Base-by-base conservation (phyloP, 2,329 filamentous ascomycete species). In the Aureobasidium vineae region DNA sequence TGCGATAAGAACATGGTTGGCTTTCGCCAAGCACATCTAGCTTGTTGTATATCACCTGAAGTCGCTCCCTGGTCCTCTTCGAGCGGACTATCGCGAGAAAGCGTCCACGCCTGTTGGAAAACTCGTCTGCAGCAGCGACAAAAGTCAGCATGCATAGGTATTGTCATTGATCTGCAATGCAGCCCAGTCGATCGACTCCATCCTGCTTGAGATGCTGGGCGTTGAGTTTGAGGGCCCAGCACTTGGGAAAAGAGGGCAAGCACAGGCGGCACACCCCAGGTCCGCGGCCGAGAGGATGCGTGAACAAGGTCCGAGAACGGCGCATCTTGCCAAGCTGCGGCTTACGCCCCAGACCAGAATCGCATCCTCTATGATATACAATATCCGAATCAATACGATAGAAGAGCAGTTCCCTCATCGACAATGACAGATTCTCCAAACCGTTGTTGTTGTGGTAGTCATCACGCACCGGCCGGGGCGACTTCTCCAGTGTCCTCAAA, bases 111-210 rank as follows among this genome's bases (percentile, higher is more conserved):
- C 5, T 38, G n/a, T 54, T 16, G 47, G 23, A 16, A 50, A 28
- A 11, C 4, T 13, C n/a, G 28, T 43, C 40, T 13, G 10, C 13
- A 31, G 36, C 10, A 47, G 26, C 8, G 11, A 36, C 10, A 36
- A 33, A 31, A 47, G 47, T 59, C 54, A 47, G 31, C 59, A 38
- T 31, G 45, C 57, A 49, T 38, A 8, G 23, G 28, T 16, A 26
- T 10, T 31, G 57, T n/a, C 57, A 26, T 63, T 50, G 59, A 63
- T 63, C 59, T 45, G 23, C 59, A 50, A n/a, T 50, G 59, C 59
- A 50, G 52, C 52, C 36, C 31, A 50, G 28, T 40, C 31, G 33
- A 45, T 38, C 40, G 43, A 63, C 19, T 50, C 3, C 31, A 33
- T 50, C 40, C 59, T 50, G n/a, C 40, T 50, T 26, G 5, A n/a